phyloP scores from a whole-genome alignment of 2,329 filamentous ascomycete species.

The Ophiostoma tasmaniense region DNA sequence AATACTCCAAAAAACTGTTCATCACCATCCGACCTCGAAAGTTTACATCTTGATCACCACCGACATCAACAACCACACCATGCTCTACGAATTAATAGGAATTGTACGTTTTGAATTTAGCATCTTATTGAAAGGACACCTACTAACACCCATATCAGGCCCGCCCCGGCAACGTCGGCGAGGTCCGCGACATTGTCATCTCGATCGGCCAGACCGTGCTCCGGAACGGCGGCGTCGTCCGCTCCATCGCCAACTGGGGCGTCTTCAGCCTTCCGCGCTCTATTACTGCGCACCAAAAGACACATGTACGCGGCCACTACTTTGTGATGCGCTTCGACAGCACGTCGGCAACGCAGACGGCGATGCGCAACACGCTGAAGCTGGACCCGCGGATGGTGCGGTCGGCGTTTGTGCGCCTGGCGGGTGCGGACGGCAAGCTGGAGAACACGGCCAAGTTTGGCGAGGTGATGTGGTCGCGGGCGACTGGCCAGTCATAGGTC shows the following conservation, averaged over 20 bases:
- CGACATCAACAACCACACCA: conserved; percentile 29
- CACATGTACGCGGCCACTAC: conserved; percentile 82
- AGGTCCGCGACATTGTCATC: conserved; percentile 93
- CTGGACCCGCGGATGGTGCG: conserved; percentile 88
- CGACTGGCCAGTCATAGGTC: conserved; percentile 13
- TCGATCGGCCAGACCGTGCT: conserved; percentile 79
- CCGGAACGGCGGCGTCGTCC: conserved; percentile 75
- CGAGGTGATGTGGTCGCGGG: conserved; percentile 40
- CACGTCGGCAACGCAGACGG: conserved; percentile 61
- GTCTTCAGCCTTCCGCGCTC: conserved; percentile 78
- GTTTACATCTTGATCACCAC: neutral
- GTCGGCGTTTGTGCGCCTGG: conserved; percentile 74
- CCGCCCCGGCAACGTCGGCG: conserved; percentile 77
- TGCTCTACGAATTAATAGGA: conserved; percentile 97
- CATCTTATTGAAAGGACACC: too few relatives aligned
- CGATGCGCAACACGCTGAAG: conserved; percentile 64
- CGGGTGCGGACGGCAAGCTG: conserved; percentile 63
- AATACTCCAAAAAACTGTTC: conserved; percentile 2
- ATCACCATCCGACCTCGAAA: neutral
- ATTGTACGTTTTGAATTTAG: conserved; percentile 52
- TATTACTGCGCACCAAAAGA: conserved; percentile 70
- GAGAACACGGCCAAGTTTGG: conserved; percentile 51
- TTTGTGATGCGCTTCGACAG: conserved; percentile 96
- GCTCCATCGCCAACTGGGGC: conserved; percentile 92
- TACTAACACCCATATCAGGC: conserved; percentile 49